phyloP scores from a whole-genome alignment of 805 yeast species.

The Clavispora phyllophila region DNA sequence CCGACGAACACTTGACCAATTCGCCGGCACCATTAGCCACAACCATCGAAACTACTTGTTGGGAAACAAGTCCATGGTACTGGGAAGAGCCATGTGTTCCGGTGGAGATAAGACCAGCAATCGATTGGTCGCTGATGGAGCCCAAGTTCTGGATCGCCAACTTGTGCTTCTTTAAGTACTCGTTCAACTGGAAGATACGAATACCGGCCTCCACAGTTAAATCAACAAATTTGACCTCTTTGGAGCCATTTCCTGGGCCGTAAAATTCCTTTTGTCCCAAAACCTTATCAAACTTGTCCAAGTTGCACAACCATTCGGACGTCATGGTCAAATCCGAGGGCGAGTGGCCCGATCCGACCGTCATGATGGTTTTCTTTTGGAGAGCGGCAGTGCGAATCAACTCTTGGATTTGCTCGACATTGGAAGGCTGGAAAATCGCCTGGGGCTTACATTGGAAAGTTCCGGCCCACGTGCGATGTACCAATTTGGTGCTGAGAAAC shows the following conservation, averaged over 20 bases:
- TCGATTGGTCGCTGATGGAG: slow-evolving; percentile 86
- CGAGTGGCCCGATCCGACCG: slow-evolving; percentile 92
- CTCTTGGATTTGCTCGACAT: slow-evolving; percentile 59
- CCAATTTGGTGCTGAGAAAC: slow-evolving; percentile 35
- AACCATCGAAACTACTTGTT: slow-evolving; percentile 76
- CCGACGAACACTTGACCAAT: slow-evolving; percentile 58
- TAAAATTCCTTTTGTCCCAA: slow-evolving; percentile 41
- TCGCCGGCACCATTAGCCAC: slow-evolving; percentile 76
- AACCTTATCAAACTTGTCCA: slow-evolving; percentile 69
- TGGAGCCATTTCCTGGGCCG: slow-evolving; percentile 27
- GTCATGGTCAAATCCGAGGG: slow-evolving; percentile 91
- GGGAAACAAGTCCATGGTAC: slow-evolving; percentile 84
- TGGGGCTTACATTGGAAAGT: slow-evolving; percentile 77
- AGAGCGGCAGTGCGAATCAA: slow-evolving; percentile 64
- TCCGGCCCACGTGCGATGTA: slow-evolving; percentile 84
- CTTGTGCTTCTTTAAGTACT: slow-evolving; percentile 53
- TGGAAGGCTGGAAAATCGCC: slow-evolving; percentile 71
- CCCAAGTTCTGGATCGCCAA: slow-evolving; percentile 89
- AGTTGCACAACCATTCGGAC: slow-evolving; percentile 78
- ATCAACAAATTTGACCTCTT: slow-evolving; percentile 66
- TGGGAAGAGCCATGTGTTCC: slow-evolving; percentile 97
- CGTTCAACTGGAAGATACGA: slow-evolving; percentile 69
- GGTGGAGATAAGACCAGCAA: slow-evolving; percentile 94
- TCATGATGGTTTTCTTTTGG: slow-evolving; percentile 61
- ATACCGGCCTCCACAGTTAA: slow-evolving; percentile 94